A percentile compares a stretch with the other conserved stretches of the same genome.
Evolutionary conservation across 106 monocot genomes (phyloP).

Genomic region (Vanilla planifolia): DNA sequence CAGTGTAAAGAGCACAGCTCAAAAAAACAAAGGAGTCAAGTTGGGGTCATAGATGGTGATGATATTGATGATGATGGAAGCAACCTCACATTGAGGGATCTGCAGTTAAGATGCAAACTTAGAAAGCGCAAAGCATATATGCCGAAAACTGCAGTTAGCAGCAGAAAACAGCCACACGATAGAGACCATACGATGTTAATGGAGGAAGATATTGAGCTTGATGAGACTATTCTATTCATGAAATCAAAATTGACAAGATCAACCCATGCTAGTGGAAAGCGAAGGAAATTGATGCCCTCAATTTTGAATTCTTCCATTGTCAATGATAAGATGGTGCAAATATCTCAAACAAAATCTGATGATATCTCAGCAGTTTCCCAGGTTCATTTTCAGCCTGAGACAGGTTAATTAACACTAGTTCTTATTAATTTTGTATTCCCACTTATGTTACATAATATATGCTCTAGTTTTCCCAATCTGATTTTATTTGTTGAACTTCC

Average conservation of each 20-base stretch:
- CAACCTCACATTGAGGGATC: constrained; percentile 34
- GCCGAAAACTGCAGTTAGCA: background rate
- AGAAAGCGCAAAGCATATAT: constrained; percentile 26
- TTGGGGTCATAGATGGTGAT: background rate
- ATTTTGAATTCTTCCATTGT: background rate
- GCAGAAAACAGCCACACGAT: background rate
- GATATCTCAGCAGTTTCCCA: background rate
- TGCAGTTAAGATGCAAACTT: constrained; percentile 35
- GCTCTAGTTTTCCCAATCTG: background rate
- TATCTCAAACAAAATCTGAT: background rate
- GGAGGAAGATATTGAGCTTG: constrained; percentile 45
- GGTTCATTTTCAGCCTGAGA: background rate
- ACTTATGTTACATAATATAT: background rate
- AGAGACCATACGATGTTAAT: background rate
- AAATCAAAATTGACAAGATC: constrained; percentile 23
- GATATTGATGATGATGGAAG: constrained; percentile 1
- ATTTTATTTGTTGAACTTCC: background rate
- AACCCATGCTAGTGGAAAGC: constrained; percentile 13
- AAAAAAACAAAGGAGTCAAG: background rate
- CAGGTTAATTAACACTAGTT: constrained; percentile 6
- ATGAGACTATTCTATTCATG: constrained; percentile 40
- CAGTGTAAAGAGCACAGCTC: constrained; percentile 1
- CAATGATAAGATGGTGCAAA: background rate
- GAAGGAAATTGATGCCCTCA: constrained; percentile 3
- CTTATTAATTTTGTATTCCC: too few species aligned